Evolutionary conservation across 176 grass and related monocot species (phyloP), one percentile per base, ranked within the genome.

Genomic region (Panicum miliaceum): DNA sequence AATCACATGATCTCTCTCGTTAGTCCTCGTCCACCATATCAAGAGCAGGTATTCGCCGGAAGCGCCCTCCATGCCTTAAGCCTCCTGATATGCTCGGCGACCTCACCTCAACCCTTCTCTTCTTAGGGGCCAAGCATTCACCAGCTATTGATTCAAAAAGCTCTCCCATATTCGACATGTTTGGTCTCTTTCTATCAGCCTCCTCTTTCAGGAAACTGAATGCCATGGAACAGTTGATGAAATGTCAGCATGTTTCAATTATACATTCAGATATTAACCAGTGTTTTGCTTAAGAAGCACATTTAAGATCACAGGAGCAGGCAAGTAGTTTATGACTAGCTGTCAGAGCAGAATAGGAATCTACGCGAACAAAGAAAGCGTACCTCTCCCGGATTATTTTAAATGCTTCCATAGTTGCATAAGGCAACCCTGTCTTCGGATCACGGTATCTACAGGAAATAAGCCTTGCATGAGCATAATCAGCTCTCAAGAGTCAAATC

Each of bases 391-490:
- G 87, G 85, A 98, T 94, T 74, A 85, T 82, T 88, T 93, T 98
- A 77, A 98, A 98, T 53, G 95, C 89, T 89, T 94, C 92, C 64
- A 88, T 71, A 60, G 90, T 98, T 41, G 92, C 95, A 90, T 98
- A 95, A 73, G 96, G 93, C 58, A 98, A 73, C 37, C 91, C 89
- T 38, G 96, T 98, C 85, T 98, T 95, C 77, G 89, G 93, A 71
- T 98, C 93, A 83, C 88, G 88, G 53, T 98, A 98, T 80, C 96
- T 98, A 65, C 77, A 92, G 73, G 10, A 36, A 84, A 52, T 2
- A 86, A 86, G 71, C 66, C 51, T 66, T 22, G 42, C 14, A 87
- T 77, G 77, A 93, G 75, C 54, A 85, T 77, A 57, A 57, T 27
- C 4, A 48, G 12, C 57, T 7, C 66, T 88, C 48, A 74, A 46